Conservation (phyloP, 2,329 filamentous ascomycete species). For the Fusarium nanum region DNA sequence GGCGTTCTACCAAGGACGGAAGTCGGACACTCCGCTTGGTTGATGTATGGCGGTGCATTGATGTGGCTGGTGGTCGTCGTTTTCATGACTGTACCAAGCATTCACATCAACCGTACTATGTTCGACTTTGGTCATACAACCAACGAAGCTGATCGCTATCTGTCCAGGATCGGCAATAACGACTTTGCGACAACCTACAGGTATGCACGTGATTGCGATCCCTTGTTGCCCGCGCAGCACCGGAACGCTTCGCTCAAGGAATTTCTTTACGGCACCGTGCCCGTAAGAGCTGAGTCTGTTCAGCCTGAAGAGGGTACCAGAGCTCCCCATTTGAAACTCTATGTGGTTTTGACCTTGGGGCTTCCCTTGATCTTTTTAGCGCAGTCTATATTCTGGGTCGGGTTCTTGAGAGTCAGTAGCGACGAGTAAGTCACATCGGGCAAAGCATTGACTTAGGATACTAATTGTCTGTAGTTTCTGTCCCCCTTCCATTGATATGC, state of each 20-base stretch:
- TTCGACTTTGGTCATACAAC: fast-evolving
- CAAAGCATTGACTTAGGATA: fast-evolving
- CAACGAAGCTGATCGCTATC: too few species aligned
- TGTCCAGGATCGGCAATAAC: too few species aligned
- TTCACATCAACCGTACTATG: not conserved
- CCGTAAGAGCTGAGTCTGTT: not conserved
- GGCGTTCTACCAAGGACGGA: not conserved
- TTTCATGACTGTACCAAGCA: not conserved
- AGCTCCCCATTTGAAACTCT: not conserved
- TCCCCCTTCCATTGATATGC: not conserved
- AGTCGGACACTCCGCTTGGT: not conserved
- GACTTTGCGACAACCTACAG: too few species aligned
- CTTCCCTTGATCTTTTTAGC: slow-evolving; percentile 2
- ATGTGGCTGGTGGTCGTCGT: slow-evolving; percentile 1
- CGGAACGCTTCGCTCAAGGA: fast-evolving
- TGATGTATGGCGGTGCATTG: not conserved
- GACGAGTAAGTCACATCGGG: not conserved
- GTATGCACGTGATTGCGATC: not conserved
- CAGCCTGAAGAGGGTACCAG: fast-evolving
- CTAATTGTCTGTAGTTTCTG: not conserved
- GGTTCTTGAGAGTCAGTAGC: slow-evolving; percentile 20
- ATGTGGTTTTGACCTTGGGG: not conserved
- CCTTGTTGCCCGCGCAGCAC: not conserved
- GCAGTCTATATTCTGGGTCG: slow-evolving; percentile 32
- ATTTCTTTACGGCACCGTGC: not conserved